Evolutionary conservation across 2,329 filamentous ascomycete genomes (phyloP), one percentile per base, ranked within the genome.

Genomic region (Seiridium cupressi): DNA sequence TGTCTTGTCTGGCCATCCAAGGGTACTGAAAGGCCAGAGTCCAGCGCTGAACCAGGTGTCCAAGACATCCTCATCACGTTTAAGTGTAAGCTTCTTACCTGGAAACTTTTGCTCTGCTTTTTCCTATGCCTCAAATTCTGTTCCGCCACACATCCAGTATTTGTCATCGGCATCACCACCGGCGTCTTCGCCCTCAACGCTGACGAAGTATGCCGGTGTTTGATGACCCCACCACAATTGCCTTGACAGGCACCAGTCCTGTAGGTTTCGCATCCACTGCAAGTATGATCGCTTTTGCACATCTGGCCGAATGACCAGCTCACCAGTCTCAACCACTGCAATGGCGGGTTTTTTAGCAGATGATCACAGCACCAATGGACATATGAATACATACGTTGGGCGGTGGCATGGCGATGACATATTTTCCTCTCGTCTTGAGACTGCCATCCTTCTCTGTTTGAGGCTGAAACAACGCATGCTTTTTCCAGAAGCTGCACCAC

Each of bases 181-280:
- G 13, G 7, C 46, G 46, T 32, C 74, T 66, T 90, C 86, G 32
- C 89, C 91, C 67, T 96, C 90, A 36, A 97, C 76, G 64, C 90
- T 83, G 60, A 94, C 87, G 69, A 90, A 91, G 77, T 96, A 98
- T 51, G 93, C 93, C 18, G 94, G 32, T 91, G 89, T 6, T 74
- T 94, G 92, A 74, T 98, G 94, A 57, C 94, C 94, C 93, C 93
- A 96, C 94, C 93, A 97, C 3, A 97, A 84, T 74, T 97, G 94
- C 73, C 93, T 82, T 34, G 90, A 94, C 68, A 97, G 83, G 78
- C 93, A 97, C 94, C 93, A 97, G 74, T 97, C 93, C 66, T 95
- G 92, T 68, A 96, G 89, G 47, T 85, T 84, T 66, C 85, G 81
- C 80, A 98, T 88, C 94, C 94, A 98, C 71, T 89, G 85, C 74